Base-by-base conservation (phyloP, 345 rosid genomes). In the Arabis alpina region DNA sequence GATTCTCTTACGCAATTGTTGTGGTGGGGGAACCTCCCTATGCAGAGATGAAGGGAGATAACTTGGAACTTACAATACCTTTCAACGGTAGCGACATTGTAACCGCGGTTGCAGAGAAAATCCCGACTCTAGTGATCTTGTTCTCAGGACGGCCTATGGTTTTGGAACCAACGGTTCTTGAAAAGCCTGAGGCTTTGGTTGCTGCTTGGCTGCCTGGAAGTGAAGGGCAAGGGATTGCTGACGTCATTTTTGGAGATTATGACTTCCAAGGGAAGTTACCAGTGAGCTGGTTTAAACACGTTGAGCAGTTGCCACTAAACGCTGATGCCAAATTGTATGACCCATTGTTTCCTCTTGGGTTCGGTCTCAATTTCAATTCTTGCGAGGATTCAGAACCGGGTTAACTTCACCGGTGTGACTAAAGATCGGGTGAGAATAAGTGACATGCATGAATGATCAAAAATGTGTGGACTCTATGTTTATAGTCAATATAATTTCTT, bases 131-230 rank as follows among this genome's bases (percentile, higher is more conserved):
- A 64, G 83, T 63, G 44, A 76, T 93, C 61, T 41, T 90, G 73
- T 64, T 93, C 60, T 77, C 92, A 5, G 98, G 96, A 77, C 84
- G 96, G 56, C 98, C 97, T 30, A 28, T 87, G 70, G 86, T 84
- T 68, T 10, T 90, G 15, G 88, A 88, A 42, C 82, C 83, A n/a
- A 14, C n/a, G 27, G 53, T 88, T 44, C 70, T 86, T 76, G 89
- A 82, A 59, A 86, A 88, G 77, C 64, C 78, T 2, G 86, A 87
- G 53, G 89, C 87, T 34, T 34, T 90, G n/a, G 79, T 91, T 15
- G 96, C 92, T 44, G 97, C 98, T 44, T 90, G 98, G 98, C 54
- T 90, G 53, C 97, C 96, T 9, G 98, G 97, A 78, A 87, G 76
- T 0, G 96, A 93, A 76, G 97, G 88, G 36, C 74, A 66, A 40